Evolutionary conservation across 2,329 filamentous ascomycete species (phyloP).

Genomic region (Spiromastix sp.): DNA sequence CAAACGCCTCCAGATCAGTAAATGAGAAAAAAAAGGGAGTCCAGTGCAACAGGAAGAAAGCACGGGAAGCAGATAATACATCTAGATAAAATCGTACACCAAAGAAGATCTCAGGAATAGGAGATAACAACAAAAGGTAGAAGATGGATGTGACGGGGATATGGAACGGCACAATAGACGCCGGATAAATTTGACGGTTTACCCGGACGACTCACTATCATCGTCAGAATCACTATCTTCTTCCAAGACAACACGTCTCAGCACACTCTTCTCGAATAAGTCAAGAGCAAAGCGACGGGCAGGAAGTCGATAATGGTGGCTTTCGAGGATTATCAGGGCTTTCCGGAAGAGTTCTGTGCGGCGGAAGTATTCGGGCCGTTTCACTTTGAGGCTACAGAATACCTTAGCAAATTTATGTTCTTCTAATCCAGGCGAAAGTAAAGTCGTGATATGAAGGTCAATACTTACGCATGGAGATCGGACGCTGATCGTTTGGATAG

Average conservation of each 20-base stretch:
- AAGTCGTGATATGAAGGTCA: neutral
- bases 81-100: too few relatives aligned
- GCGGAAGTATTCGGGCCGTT: conserved; percentile 64
- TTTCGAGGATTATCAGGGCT: conserved; percentile 74
- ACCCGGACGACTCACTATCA: too few relatives aligned
- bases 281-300: conserved; percentile 87
- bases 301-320: conserved; percentile 77
- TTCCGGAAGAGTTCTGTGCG: conserved; percentile 72
- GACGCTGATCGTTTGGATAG: conserved; percentile 76
- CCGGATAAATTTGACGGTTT: too few relatives aligned
- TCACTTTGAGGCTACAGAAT: conserved; percentile 58
- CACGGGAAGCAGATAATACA: too few relatives aligned
- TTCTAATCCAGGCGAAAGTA: neutral
- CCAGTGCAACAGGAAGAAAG: too few relatives aligned
- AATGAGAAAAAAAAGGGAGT: too few relatives aligned
- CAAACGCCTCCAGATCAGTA: too few relatives aligned
- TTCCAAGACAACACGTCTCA: conserved; percentile 73
- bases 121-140: too few relatives aligned
- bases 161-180: too few relatives aligned
- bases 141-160: too few relatives aligned
- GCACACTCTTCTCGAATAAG: conserved; percentile 81
- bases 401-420: conserved; percentile 14
- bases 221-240: conserved; percentile 45
- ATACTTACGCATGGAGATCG: conserved; percentile 55
- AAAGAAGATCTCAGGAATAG: too few relatives aligned